Percentiles rank a stretch among this genome's conserved stretches.
phyloP scores from a whole-genome alignment of 768 basidiomycete genomes.

The Lyophyllum shimeji region DNA sequence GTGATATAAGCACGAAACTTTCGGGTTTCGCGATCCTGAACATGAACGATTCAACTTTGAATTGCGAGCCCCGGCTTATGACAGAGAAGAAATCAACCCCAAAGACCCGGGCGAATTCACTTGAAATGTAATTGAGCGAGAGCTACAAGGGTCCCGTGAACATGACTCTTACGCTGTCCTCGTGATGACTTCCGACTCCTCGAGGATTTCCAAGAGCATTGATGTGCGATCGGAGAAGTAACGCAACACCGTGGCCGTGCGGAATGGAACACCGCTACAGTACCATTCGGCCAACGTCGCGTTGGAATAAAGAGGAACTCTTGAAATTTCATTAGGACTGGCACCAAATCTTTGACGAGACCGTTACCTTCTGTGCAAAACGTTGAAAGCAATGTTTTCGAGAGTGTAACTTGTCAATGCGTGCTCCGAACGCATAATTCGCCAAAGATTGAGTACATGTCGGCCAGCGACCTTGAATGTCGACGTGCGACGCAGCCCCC shows the following conservation, averaged over 20 bases:
- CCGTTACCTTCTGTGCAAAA: slow-evolving; percentile 70
- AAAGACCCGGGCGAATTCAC: slow-evolving; percentile 96
- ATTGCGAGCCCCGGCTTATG: slow-evolving; percentile 92
- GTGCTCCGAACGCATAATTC: slow-evolving; percentile 86
- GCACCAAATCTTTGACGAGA: background rate
- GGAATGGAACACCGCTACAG: slow-evolving; percentile 53
- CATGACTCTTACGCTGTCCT: slow-evolving; percentile 76
- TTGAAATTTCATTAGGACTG: slow-evolving; percentile 24
- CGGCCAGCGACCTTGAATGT: slow-evolving; percentile 85
- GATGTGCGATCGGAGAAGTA: slow-evolving; percentile 66
- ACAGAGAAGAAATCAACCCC: slow-evolving; percentile 98
- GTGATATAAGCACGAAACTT: slow-evolving; percentile 86
- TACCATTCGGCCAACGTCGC: slow-evolving; percentile 70
- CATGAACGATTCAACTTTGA: slow-evolving; percentile 99
- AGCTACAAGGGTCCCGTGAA: background rate
- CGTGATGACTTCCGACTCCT: slow-evolving; percentile 77
- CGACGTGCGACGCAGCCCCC: slow-evolving; percentile 73
- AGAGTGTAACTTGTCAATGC: slow-evolving; percentile 79
- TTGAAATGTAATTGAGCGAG: slow-evolving; percentile 28
- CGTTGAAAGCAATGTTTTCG: slow-evolving; percentile 85
- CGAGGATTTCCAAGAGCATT: slow-evolving; percentile 77
- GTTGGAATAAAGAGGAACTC: slow-evolving; percentile 74
- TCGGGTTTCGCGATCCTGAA: slow-evolving; percentile 97
- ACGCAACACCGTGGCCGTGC: slow-evolving; percentile 52
- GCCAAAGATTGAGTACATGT: slow-evolving; percentile 92